These are phyloP conservation scores for Macrocystidia cucumis DNA, from an alignment of 1,284 basidiomycete genomes.

Conservation along the genomic window DNA sequence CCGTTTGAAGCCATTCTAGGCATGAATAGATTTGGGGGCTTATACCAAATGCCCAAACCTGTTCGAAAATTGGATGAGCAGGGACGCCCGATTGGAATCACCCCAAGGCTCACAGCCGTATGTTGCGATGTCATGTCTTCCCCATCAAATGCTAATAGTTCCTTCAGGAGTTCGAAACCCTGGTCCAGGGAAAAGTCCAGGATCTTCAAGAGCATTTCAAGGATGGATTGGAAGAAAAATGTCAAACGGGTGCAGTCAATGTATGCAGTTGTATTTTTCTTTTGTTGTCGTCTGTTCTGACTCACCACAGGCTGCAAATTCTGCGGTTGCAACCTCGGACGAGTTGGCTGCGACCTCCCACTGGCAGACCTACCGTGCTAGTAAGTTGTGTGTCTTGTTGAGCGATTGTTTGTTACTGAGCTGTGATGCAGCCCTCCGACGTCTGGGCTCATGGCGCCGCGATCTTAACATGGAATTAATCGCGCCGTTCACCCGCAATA, in stretches of 20 bases:
- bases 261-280: constrained; percentile 22
- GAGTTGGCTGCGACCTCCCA: constrained; percentile 47
- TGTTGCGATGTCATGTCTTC: constrained; percentile 7
- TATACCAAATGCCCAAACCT: constrained; percentile 26
- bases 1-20: constrained; percentile 25
- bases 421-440: constrained; percentile 34
- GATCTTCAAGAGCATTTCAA: constrained; percentile 41
- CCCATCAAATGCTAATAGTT: constrained; percentile 2
- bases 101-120: constrained; percentile 37
- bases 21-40: constrained; percentile 19
- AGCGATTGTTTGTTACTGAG: constrained; percentile 3
- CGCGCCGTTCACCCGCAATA: constrained; percentile 49
- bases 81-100: constrained; percentile 35
- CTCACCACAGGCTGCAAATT: constrained; percentile 32
- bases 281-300: not conserved
- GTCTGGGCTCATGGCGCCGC: constrained; percentile 44
- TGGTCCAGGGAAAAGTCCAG: constrained; percentile 34
- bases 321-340: constrained; percentile 39
- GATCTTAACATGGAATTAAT: constrained; percentile 53
- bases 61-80: constrained; percentile 32
- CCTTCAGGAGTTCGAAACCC: constrained; percentile 36
- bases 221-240: constrained; percentile 52
- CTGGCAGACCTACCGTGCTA: constrained; percentile 49
- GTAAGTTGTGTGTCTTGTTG: constrained; percentile 22
- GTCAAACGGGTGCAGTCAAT: constrained; percentile 38